Base-by-base conservation (phyloP, 1,139 yeast species). In the Suhomyces bribrorum region DNA sequence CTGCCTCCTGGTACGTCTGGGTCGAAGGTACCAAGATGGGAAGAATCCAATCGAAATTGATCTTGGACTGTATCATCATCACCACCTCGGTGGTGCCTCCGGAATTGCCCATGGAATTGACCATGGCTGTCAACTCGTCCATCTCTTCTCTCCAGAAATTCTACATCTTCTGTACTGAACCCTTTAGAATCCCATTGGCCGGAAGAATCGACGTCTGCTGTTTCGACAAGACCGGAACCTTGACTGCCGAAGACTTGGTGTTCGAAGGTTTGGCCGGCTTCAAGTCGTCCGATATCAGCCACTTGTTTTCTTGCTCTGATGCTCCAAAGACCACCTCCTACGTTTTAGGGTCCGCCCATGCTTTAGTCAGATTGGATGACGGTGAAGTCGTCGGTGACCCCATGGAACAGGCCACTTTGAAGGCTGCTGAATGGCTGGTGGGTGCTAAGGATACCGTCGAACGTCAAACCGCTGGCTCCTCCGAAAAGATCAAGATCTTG, bases 321-420 rank as follows among this genome's bases (percentile, higher is more conserved):
- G 77, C 75, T 28, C 94, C 96, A 13, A 69, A 65, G 18, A 77
- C 80, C 29, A 84, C 96, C 13, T 71, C 81, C 27, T 73, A 78
- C 47, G 89, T 88, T 26, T 77, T 92, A 50, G 98, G 97, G 43
- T 83, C 97, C 41, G 97, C 96, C 29, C 98, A 94, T 64, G 97
- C 98, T 26, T 75, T 92, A 47, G 98, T 94, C 23, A 80, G 81
- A 54, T 75, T 92, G 44, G 97, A 92, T 54, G 96, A 90, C 59
- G 98, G 97, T 52, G 97, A 92, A 48, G 81, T 90, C 51, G 98
- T 92, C 44, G 98, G 98, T 66, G 99, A 94, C 56, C 97, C 98
- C 48, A 92, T 92, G 97, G 98, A 94, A 67, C 88, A 90, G 65
- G 96, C 95, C 27, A 92, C 98, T 34, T 73, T 92, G 51, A 83